These are phyloP conservation scores for Serendipita sp. DNA, from an alignment of 768 basidiomycete species.

Conservation along the genomic window DNA sequence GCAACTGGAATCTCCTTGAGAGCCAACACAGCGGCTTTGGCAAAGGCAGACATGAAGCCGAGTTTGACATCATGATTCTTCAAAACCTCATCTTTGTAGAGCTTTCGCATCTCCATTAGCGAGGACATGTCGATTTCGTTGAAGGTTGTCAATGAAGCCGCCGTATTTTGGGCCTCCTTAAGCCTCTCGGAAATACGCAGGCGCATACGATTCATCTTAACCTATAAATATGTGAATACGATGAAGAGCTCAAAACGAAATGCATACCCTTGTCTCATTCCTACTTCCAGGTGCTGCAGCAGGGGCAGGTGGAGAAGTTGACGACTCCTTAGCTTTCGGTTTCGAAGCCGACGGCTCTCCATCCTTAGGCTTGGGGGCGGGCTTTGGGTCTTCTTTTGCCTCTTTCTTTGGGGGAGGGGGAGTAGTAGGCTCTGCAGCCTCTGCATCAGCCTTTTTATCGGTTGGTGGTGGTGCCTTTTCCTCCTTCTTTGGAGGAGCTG, in stretches of 20 bases:
- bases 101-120: slow-evolving; percentile 78
- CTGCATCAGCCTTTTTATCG: slow-evolving; percentile 12
- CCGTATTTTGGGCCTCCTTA: slow-evolving; percentile 94
- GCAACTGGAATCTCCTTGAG: slow-evolving; percentile 84
- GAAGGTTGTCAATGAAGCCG: slow-evolving; percentile 94
- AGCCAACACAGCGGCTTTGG: slow-evolving; percentile 67
- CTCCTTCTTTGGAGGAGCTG: slow-evolving; percentile 4
- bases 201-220: slow-evolving; percentile 99
- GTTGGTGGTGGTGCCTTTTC: neutral
- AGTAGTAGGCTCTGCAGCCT: slow-evolving; percentile 22
- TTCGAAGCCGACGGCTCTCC: slow-evolving; percentile 19
- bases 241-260: neutral
- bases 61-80: slow-evolving; percentile 92
- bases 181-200: slow-evolving; percentile 91
- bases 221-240: slow-evolving; percentile 24
- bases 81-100: slow-evolving; percentile 81
- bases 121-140: slow-evolving; percentile 99
- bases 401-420: slow-evolving; percentile 1
- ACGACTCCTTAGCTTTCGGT: slow-evolving; percentile 21
- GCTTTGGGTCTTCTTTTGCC: slow-evolving; percentile 25
- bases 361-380: slow-evolving; percentile 28
- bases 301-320: slow-evolving; percentile 17
- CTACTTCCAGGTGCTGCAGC: slow-evolving; percentile 35
- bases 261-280: slow-evolving; percentile 66
- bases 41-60: slow-evolving; percentile 97